Evolutionary conservation across 805 yeast genomes (phyloP).

Genomic region (Cyberlindnera xishuangbannaensis): DNA sequence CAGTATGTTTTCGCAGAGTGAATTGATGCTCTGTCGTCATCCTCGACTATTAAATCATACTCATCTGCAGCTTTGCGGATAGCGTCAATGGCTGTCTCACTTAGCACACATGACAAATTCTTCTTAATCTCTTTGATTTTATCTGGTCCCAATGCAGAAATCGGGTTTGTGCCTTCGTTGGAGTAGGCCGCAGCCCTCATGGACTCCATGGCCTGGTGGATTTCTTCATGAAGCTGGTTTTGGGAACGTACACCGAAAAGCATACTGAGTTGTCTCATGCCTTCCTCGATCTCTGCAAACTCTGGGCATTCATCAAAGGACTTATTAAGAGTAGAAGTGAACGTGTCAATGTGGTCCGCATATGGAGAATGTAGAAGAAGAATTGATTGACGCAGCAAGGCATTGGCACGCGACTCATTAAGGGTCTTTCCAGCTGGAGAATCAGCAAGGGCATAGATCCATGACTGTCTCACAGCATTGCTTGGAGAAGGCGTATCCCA

Average conservation of each 20-base stretch:
- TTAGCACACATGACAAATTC: too few relatives aligned
- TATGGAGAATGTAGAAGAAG: conserved; percentile 4
- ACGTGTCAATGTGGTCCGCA: conserved; percentile 6
- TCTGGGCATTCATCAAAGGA: conserved; percentile 11
- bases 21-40: too few relatives aligned
- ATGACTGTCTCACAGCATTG: conserved; percentile 21
- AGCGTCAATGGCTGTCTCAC: too few relatives aligned
- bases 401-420: conserved; percentile 1
- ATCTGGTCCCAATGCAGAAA: too few relatives aligned
- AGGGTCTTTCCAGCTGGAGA: conserved; percentile 1
- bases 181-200: conserved; percentile 22
- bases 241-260: conserved; percentile 7
- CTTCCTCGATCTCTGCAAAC: conserved; percentile 8
- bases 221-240: conserved; percentile 9
- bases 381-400: conserved; percentile 3
- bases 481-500: conserved; percentile 23
- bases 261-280: conserved; percentile 4
- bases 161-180: too few relatives aligned
- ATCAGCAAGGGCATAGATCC: conserved; percentile 19
- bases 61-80: too few relatives aligned
- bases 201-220: conserved; percentile 14
- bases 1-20: too few relatives aligned
- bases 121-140: too few relatives aligned
- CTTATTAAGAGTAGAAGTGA: conserved; percentile 3
- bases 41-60: too few relatives aligned